These are phyloP conservation scores for Collybia nuda DNA, from an alignment of 768 basidiomycete species.

Conservation along the genomic window DNA sequence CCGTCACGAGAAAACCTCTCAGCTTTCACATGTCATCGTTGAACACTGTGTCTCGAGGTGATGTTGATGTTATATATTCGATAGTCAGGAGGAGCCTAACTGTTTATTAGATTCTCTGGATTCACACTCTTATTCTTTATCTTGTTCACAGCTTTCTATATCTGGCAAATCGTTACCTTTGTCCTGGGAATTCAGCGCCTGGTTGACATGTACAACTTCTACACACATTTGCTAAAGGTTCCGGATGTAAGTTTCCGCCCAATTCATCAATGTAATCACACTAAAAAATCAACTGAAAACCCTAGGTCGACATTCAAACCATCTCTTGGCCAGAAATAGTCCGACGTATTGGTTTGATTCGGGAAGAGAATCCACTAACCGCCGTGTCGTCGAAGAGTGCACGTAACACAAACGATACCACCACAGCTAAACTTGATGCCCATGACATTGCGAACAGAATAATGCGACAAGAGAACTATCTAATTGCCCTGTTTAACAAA, in stretches of 20 bases:
- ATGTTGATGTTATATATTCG: slow-evolving; percentile 29
- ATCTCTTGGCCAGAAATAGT: slow-evolving; percentile 97
- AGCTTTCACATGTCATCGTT: slow-evolving; percentile 81
- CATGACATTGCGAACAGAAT: slow-evolving; percentile 98
- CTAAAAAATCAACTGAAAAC: slow-evolving; percentile 7
- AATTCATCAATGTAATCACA: slow-evolving; percentile 4
- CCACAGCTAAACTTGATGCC: slow-evolving; percentile 89
- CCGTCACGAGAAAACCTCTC: slow-evolving; percentile 61
- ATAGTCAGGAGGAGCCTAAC: slow-evolving; percentile 1
- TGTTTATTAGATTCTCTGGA: slow-evolving; percentile 67
- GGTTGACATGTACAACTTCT: slow-evolving; percentile 94
- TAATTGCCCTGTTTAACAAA: slow-evolving; percentile 97
- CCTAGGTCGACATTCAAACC: slow-evolving; percentile 93
- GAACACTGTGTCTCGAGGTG: slow-evolving; percentile 83
- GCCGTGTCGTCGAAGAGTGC: slow-evolving; percentile 61
- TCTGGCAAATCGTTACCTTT: slow-evolving; percentile 86
- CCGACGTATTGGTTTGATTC: slow-evolving; percentile 82
- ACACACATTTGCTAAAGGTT: slow-evolving; percentile 88
- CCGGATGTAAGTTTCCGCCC: slow-evolving; percentile 69
- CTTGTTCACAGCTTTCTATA: slow-evolving; percentile 83
- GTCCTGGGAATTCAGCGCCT: slow-evolving; percentile 73
- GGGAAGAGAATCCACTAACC: slow-evolving; percentile 91
- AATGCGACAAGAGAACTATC: slow-evolving; percentile 96
- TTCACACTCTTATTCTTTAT: slow-evolving; percentile 83
- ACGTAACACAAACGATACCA: slow-evolving; percentile 54